A percentile compares a stretch with the other conserved stretches of the same genome.
Conservation (phyloP, 2,329 filamentous ascomycete genomes). For the Madurella fahalii region DNA sequence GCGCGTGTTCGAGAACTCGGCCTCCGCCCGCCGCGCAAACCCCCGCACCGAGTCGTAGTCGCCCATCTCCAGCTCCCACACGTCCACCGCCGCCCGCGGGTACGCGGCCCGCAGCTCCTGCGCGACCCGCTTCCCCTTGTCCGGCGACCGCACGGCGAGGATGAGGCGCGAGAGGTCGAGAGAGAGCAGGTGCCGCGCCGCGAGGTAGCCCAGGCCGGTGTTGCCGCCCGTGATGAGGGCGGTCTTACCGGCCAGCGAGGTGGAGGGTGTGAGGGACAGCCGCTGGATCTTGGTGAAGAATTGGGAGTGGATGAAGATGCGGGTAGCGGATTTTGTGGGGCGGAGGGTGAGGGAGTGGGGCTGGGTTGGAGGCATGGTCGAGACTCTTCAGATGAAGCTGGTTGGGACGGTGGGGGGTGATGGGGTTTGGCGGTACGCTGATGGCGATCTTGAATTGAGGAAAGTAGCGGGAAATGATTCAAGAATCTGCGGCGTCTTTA, state of each 20-base stretch:
- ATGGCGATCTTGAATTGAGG: no score
- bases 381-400: background rate
- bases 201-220: constrained; percentile 1
- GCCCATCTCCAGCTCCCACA: constrained; percentile 48
- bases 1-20: constrained; percentile 22
- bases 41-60: constrained; percentile 42
- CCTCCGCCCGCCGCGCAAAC: constrained; percentile 37
- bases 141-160: constrained; percentile 41
- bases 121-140: constrained; percentile 42
- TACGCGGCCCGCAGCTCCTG: constrained; percentile 28
- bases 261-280: background rate
- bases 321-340: background rate
- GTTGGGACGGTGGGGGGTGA: no score
- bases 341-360: background rate
- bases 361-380: background rate
- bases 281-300: constrained; percentile 2
- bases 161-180: constrained; percentile 40
- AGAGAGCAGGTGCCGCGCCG: background rate
- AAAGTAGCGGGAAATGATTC: no score
- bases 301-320: constrained; percentile 5
- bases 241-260: constrained; percentile 4
- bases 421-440: no score
- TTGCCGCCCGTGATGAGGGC: constrained; percentile 13
- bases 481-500: no score
- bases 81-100: constrained; percentile 38